A percentile compares a stretch with the other conserved stretches of the same genome.
These are phyloP conservation scores for Xanthoconium separans DNA, from an alignment of 1,284 basidiomycete species.

Conservation along the genomic window DNA sequence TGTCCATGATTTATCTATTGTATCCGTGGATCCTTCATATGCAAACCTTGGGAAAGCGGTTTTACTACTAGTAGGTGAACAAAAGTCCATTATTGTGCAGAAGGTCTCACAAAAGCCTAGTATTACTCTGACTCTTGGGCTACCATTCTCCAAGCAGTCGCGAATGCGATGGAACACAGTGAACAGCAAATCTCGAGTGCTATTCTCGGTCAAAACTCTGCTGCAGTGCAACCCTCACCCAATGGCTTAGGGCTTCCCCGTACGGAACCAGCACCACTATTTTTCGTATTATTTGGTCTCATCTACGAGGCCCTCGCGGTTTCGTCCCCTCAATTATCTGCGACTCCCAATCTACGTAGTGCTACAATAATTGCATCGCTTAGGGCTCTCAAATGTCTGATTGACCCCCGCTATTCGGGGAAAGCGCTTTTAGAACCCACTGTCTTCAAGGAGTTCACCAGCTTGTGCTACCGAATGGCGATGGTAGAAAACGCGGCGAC, in stretches of 20 bases:
- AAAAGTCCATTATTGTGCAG: neutral
- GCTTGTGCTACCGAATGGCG: slow-evolving; percentile 85
- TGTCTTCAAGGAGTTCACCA: slow-evolving; percentile 89
- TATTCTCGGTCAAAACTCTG: slow-evolving; percentile 67
- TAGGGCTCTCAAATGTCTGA: slow-evolving; percentile 76
- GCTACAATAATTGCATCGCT: slow-evolving; percentile 72
- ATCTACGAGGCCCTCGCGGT: slow-evolving; percentile 87
- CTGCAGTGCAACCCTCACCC: slow-evolving; percentile 19
- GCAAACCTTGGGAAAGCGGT: slow-evolving; percentile 89
- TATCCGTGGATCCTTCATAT: slow-evolving; percentile 79
- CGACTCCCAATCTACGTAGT: slow-evolving; percentile 40
- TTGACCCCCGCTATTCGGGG: slow-evolving; percentile 79
- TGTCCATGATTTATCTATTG: slow-evolving; percentile 63
- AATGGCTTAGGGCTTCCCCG: slow-evolving; percentile 34
- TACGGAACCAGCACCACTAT: slow-evolving; percentile 78
- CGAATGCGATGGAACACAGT: slow-evolving; percentile 71
- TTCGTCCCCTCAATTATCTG: slow-evolving; percentile 57
- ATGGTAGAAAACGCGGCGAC: slow-evolving; percentile 80
- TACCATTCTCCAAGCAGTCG: slow-evolving; percentile 85
- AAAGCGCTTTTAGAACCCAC: slow-evolving; percentile 76
- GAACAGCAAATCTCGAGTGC: slow-evolving; percentile 74
- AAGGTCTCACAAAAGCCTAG: slow-evolving; percentile 41
- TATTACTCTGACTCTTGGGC: slow-evolving; percentile 88
- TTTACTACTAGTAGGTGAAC: slow-evolving; percentile 73
- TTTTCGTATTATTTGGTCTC: slow-evolving; percentile 89